Evolutionary conservation across 345 rosid species (phyloP).

Genomic region (Dipteronia dyeriana): DNA sequence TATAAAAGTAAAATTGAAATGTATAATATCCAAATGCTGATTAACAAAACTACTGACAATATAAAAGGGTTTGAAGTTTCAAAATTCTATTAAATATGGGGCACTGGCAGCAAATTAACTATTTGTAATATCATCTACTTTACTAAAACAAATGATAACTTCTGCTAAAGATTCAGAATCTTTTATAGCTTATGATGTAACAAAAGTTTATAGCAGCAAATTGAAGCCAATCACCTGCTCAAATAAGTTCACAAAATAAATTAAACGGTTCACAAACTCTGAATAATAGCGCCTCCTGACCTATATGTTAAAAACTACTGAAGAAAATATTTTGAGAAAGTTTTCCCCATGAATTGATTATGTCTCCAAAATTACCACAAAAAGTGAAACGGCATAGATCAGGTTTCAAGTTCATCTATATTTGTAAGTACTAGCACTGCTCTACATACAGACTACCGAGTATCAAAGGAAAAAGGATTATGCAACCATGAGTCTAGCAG

Average conservation of each 20-base stretch:
- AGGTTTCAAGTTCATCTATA: neutral
- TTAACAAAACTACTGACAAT: no score
- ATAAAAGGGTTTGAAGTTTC: no score
- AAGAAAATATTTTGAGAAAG: neutral
- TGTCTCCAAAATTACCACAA: no score
- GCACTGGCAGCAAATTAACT: no score
- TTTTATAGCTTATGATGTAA: neutral
- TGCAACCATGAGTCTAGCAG: neutral
- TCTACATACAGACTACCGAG: neutral
- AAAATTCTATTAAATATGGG: no score
- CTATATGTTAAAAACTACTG: no score
- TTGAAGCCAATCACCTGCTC: neutral
- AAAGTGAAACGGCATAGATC: neutral
- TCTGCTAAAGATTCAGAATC: no score
- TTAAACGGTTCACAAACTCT: neutral
- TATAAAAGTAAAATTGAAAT: no score
- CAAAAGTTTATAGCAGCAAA: neutral
- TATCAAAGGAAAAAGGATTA: neutral
- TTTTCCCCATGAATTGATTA: neutral
- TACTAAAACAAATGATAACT: no score
- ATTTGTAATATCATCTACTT: no score
- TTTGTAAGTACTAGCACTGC: neutral
- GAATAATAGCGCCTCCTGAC: neutral
- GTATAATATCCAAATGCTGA: no score
- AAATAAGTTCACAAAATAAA: neutral